Evolutionary conservation across 495 filamentous ascomycete genomes (phyloP), one percentile per base, ranked within the genome.

Genomic region (Penicillium pulvis): DNA sequence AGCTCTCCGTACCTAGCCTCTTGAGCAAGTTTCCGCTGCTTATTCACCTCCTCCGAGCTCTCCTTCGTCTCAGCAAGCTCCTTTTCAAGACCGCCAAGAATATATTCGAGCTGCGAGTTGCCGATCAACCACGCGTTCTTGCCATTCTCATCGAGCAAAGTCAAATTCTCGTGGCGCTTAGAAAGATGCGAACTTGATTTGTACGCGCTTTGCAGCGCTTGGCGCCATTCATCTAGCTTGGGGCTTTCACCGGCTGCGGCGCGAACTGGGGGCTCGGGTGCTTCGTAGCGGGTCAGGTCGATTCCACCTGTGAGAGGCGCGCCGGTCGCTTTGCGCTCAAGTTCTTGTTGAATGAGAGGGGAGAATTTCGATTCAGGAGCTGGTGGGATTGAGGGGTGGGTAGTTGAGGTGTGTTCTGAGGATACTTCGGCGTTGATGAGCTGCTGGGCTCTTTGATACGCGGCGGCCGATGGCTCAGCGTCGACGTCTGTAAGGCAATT

Each of bases 51-150:
- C 71, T 94, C 91, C 54, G 88, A 79, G 65, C 87, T 81, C 55
- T 77, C 74, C 75, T 85, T 87, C 24, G 77, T 72, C 30, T 76
- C 82, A 17, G 83, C 87, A 61, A 98, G 76, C 60, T 97, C 92
- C 59, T 79, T 81, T 80, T 97, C 93, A n/a, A 95, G 60, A 4
- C 66, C 73, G 16, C 81, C 78, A 51, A 97, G 75, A 28, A 91
- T 81, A 43, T 83, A 83, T 71, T 96, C 92, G 26, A 92, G 61
- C 56, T 91, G 84, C 57, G 83, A 81, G 73, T 98, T 98, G 7
- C 85, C 87, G 11, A 96, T 80, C 54, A 98, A 76, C 93, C 93
- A 97, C 12, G 90, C 88, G 74, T 95, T 96, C 77, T 90, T 91
- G 66, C 92, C 93, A 74, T 85, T 85, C 58, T 80, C 79, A 63